Base-by-base conservation (phyloP, 305 asterid genomes). In the Stenogyne calaminthoides region DNA sequence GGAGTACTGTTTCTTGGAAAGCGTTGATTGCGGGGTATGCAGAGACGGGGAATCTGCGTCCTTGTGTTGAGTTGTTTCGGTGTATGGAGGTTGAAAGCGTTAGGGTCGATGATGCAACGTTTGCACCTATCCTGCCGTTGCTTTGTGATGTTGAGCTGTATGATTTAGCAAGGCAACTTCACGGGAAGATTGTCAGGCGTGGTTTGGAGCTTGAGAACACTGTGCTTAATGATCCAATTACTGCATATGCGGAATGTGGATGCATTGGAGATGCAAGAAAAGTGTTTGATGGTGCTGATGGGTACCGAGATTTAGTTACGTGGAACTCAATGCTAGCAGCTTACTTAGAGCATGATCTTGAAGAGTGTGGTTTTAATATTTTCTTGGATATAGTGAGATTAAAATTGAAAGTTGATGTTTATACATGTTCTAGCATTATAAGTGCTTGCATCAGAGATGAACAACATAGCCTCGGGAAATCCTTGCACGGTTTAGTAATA, bases 241-340 rank as follows among this genome's bases (percentile, higher is more conserved):
- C 83, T 54, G 88, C 93, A 49, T 91, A 88, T 75, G 85, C 95
- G 12, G 89, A 83, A 15, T 83, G 93, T 52, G 91, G 92, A 55
- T 63, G 82, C 78, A 73, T 89, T 67, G 64, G 62, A 62, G 90
- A 85, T 81, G 85, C 95, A 2, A 59, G 71, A 66, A 81, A 78
- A 63, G 82, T 89, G 77, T 91, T 91, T 74, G 80, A 74, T 82
- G 51, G 75, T 71, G 79, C 87, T 42, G 75, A 67, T 64, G 84
- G 82, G 57, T 77, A 59, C 59, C 81, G 87, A 34, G 96, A 92
- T 77, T 72, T 90, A 40, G 93, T 86, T 69, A 82, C 95, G 10
- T 89, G 96, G 96, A 92, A 92, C 80, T 85, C 97, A 14, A 89
- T 88, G 88, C 72, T 89, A 56, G 92, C 91, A 6, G 95, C 93